Evolutionary conservation across 2,329 filamentous ascomycete species (phyloP), one percentile per base, ranked within the genome.

Genomic region (Emergomyces orientalis): DNA sequence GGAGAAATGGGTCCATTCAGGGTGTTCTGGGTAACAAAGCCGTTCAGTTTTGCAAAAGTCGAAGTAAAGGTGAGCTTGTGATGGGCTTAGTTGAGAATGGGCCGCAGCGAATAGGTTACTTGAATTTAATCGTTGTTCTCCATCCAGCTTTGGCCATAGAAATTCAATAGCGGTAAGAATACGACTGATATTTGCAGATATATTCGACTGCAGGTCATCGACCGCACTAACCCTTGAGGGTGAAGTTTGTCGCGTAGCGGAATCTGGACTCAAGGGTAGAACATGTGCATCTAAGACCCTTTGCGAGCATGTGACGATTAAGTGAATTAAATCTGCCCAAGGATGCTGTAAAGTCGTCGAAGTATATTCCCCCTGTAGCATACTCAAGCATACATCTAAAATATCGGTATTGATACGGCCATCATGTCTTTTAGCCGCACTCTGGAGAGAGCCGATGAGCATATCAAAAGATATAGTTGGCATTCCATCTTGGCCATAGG

Each of bases 371-470:
- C 76, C 74, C 60, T 77, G 75, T 49, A 78, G 62, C 47, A 74
- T 70, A 63, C 72, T 76, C 34, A 76, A 63, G 65, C 74, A 77
- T 59, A 78, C 65, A 62, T 78, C 75, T 62, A 77, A 63, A 34
- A 77, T 71, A 63, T 77, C 76, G 1, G 75, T 72, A 59, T 77
- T 72, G 30, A 78, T 68, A 19, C 74, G 72, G 27, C 71, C 71
- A 61, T 77, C 75, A 34, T 77, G 71, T 54, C 72, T 76, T 59
- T 70, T 67, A 1, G 72, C 65, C 47, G 75, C 73, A 43, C 69
- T 64, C 27, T 68, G 63, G 30, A 78, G 72, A 32, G 73, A 75
- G 47, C 73, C 70, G 55, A 77, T 68, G 43, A 78, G 65, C 49
- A 67, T 68, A 14, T 73, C 70, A 60, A 78, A 78, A 6, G 71